Percentiles rank a stretch among this genome's conserved stretches.
Conservation (phyloP, 306 rosid genomes). For the Fragaria nilgerrensis region DNA sequence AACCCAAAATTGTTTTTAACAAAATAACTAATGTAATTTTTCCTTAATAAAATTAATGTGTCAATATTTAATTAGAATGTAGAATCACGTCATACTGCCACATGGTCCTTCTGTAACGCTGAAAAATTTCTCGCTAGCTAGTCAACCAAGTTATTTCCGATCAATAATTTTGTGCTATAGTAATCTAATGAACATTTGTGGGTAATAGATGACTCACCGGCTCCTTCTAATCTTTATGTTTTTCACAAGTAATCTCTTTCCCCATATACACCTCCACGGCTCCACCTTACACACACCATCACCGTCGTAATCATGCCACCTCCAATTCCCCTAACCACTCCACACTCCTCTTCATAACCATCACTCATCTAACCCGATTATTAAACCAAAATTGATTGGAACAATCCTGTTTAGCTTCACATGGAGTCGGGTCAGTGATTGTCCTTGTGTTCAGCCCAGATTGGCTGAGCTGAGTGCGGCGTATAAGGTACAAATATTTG, state of each 20-base stretch:
- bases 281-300: neutral
- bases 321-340: neutral
- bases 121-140: too few relatives aligned
- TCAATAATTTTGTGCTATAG: too few relatives aligned
- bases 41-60: too few relatives aligned
- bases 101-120: too few relatives aligned
- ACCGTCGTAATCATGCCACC: neutral
- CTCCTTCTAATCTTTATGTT: neutral
- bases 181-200: too few relatives aligned
- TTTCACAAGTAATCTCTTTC: neutral
- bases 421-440: neutral
- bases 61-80: too few relatives aligned
- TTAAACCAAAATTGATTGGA: neutral
- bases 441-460: neutral
- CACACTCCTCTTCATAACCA: neutral
- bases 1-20: too few relatives aligned
- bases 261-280: neutral
- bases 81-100: too few relatives aligned
- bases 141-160: too few relatives aligned
- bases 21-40: too few relatives aligned
- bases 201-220: neutral
- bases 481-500: neutral
- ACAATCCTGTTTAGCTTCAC: slow-evolving; percentile 7
- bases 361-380: neutral
- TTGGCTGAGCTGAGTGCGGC: neutral